Percentiles rank a stretch among this genome's conserved stretches.
These are phyloP conservation scores for Lichtheimia ornata DNA, from an alignment of 371 early-diverging fungal species.

Conservation along the genomic window DNA sequence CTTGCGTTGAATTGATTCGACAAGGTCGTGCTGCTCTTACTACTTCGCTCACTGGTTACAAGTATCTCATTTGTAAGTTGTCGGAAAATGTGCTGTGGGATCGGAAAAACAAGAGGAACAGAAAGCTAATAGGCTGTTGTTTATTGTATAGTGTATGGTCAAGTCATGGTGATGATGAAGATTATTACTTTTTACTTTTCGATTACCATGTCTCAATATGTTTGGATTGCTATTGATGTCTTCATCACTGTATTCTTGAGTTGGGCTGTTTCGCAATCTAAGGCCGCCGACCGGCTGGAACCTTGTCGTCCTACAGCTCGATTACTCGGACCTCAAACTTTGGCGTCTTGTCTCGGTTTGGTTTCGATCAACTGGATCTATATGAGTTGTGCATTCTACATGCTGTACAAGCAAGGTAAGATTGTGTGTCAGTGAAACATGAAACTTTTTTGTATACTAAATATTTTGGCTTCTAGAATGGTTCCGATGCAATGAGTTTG, in stretches of 20 bases:
- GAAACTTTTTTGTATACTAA: neutral
- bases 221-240: slow-evolving; percentile 75
- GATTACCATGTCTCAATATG: slow-evolving; percentile 55
- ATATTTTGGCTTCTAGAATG: slow-evolving; percentile 34
- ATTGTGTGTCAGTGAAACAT: no score
- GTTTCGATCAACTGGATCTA: slow-evolving; percentile 68
- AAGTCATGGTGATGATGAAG: slow-evolving; percentile 65
- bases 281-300: slow-evolving; percentile 56
- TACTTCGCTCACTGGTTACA: slow-evolving; percentile 75
- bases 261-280: slow-evolving; percentile 66
- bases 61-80: slow-evolving; percentile 55
- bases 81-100: no score
- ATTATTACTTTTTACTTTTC: slow-evolving; percentile 60
- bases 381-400: slow-evolving; percentile 24
- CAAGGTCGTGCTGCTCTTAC: slow-evolving; percentile 77
- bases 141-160: slow-evolving; percentile 58
- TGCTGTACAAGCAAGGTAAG: neutral
- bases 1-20: slow-evolving; percentile 67
- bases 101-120: no score
- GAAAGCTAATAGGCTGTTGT: no score
- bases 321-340: slow-evolving; percentile 69
- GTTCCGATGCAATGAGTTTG: slow-evolving; percentile 78
- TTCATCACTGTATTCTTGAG: slow-evolving; percentile 63
- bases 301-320: slow-evolving; percentile 72
- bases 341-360: slow-evolving; percentile 64